Percentiles rank a stretch among this genome's conserved stretches.
phyloP scores from a whole-genome alignment of 1,284 basidiomycete species.

The Ustilago cynodontis region DNA sequence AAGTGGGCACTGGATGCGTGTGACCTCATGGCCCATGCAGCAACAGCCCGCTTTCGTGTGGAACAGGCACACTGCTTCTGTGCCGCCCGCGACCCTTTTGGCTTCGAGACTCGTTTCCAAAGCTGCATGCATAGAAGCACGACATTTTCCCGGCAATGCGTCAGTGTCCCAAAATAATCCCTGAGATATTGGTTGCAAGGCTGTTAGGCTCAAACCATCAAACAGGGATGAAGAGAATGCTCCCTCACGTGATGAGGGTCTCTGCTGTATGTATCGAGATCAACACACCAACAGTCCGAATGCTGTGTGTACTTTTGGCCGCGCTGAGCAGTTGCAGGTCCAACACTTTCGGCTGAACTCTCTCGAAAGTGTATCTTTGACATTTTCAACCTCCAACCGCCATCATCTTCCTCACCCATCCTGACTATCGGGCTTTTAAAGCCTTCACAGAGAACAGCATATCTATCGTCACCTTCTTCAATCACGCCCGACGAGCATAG shows the following conservation, averaged over 20 bases:
- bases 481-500: too few species aligned
- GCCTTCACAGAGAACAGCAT: too few species aligned
- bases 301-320: conserved; percentile 1
- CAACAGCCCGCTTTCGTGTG: neutral
- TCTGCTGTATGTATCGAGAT: neutral
- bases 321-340: conserved; percentile 12
- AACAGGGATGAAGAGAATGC: neutral
- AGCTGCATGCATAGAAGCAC: conserved; percentile 6
- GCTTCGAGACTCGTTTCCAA: neutral
- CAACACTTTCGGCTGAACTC: conserved; percentile 8
- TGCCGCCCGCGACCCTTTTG: neutral
- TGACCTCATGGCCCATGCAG: conserved; percentile 11
- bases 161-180: neutral
- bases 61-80: neutral
- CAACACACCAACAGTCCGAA: conserved; percentile 18
- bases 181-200: neutral
- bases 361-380: neutral
- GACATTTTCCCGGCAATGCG: neutral
- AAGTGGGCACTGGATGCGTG: conserved; percentile 3
- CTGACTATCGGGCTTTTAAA: neutral
- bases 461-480: neutral
- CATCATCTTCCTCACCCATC: neutral
- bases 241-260: conserved; percentile 11
- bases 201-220: neutral
- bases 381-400: neutral